Percentiles rank a stretch among this genome's conserved stretches.
phyloP scores from a whole-genome alignment of 2,329 filamentous ascomycete genomes.

The Hymenoscyphus infarciens region DNA sequence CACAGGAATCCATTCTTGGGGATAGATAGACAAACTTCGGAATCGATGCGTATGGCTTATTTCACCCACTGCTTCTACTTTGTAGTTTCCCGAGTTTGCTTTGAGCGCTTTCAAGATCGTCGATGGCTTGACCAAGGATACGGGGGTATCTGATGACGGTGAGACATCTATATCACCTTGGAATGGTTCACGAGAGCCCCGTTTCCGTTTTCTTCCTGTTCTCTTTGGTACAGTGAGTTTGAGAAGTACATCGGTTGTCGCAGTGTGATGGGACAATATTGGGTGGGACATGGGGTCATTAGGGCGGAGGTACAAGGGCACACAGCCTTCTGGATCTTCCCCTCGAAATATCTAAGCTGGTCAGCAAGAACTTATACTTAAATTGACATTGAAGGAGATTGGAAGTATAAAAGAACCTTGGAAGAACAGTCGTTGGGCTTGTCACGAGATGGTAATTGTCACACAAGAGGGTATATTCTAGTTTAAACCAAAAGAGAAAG shows the following conservation, averaged over 20 bases:
- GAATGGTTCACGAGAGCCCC: slow-evolving; percentile 68
- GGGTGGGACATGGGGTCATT: slow-evolving; percentile 77
- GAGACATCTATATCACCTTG: slow-evolving; percentile 35
- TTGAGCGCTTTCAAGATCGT: slow-evolving; percentile 54
- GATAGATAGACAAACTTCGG: slow-evolving; percentile 49
- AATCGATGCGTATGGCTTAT: slow-evolving; percentile 84
- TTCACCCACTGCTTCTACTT: slow-evolving; percentile 65
- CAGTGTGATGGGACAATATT: slow-evolving; percentile 69
- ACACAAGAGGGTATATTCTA: slow-evolving; percentile 14
- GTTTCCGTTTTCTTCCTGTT: slow-evolving; percentile 81
- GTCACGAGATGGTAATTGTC: slow-evolving; percentile 21
- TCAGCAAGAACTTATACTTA: background rate
- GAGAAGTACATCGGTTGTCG: slow-evolving; percentile 79
- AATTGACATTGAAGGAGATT: no score
- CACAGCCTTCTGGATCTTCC: slow-evolving; percentile 44
- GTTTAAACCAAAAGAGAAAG: slow-evolving; percentile 5
- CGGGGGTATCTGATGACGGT: slow-evolving; percentile 38
- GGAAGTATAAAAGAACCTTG: background rate
- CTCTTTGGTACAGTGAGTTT: slow-evolving; percentile 83
- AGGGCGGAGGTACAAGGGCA: slow-evolving; percentile 73
- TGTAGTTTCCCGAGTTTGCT: slow-evolving; percentile 67
- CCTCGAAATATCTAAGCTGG: slow-evolving; percentile 42
- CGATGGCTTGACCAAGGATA: background rate
- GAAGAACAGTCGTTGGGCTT: background rate
- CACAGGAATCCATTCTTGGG: slow-evolving; percentile 11